Conservation (phyloP, 345 rosid species). For the Camelina sativa region DNA sequence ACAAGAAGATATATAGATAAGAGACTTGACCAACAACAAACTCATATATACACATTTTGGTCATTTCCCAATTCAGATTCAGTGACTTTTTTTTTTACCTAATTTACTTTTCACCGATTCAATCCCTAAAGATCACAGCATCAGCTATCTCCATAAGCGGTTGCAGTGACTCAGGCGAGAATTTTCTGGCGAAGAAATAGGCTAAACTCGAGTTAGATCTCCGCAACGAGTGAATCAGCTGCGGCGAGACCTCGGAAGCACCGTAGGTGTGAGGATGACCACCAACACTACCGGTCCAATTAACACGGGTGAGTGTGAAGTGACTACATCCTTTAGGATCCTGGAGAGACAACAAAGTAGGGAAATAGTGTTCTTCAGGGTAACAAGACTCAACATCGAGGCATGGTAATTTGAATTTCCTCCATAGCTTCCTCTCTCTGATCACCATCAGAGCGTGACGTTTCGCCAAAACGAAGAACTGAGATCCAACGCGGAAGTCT, state of each 20-base stretch:
- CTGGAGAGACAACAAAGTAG: constrained; percentile 69
- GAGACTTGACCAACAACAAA: neutral
- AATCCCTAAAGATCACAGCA: constrained; percentile 64
- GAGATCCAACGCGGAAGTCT: constrained; percentile 82
- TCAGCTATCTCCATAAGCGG: constrained; percentile 75
- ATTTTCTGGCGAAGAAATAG: constrained; percentile 78
- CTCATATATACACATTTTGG: neutral
- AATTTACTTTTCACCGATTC: constrained; percentile 34
- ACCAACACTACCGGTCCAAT: constrained; percentile 74
- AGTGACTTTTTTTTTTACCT: constrained; percentile 10
- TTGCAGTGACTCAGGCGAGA: constrained; percentile 65
- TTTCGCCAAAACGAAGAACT: constrained; percentile 74
- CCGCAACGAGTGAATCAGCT: constrained; percentile 54
- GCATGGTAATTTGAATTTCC: constrained; percentile 74
- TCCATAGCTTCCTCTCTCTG: constrained; percentile 70
- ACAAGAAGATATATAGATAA: neutral
- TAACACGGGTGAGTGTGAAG: constrained; percentile 77
- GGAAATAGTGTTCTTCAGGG: constrained; percentile 93
- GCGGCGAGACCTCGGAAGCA: constrained; percentile 55
- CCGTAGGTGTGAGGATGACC: constrained; percentile 74
- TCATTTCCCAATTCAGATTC: neutral
- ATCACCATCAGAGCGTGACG: constrained; percentile 73
- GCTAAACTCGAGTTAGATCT: constrained; percentile 57
- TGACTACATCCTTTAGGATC: constrained; percentile 72
- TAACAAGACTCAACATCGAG: constrained; percentile 61